Conservation (phyloP, 768 basidiomycete genomes). For the Amanita rubescens region DNA sequence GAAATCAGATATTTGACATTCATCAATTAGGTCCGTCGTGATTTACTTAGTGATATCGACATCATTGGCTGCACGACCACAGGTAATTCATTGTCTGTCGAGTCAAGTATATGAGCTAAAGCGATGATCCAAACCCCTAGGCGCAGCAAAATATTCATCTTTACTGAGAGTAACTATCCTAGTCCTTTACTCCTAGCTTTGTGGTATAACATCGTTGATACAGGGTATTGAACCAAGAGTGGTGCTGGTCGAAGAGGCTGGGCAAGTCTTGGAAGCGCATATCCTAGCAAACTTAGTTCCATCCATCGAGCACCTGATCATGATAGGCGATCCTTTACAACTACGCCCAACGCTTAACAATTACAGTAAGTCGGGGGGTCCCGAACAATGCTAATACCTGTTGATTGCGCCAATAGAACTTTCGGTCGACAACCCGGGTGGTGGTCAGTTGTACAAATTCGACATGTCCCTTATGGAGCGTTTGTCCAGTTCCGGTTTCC, state of each 20-base stretch:
- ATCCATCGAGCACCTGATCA: slow-evolving; percentile 64
- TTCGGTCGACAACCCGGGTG: slow-evolving; percentile 58
- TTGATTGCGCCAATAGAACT: slow-evolving; percentile 35
- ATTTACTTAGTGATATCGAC: slow-evolving; percentile 45
- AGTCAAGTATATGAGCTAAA: not conserved
- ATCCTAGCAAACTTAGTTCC: slow-evolving; percentile 56
- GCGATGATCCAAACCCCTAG: slow-evolving; percentile 22
- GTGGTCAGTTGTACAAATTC: slow-evolving; percentile 50
- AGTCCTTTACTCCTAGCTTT: not conserved
- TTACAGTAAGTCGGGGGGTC: slow-evolving; percentile 34
- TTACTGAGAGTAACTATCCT: slow-evolving; percentile 40
- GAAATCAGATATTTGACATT: not conserved
- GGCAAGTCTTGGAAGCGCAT: slow-evolving; percentile 77
- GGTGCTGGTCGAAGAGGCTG: slow-evolving; percentile 73
- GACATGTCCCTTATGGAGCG: slow-evolving; percentile 77
- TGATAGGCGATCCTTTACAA: slow-evolving; percentile 78
- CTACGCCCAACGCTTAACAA: slow-evolving; percentile 62
- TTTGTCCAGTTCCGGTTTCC: slow-evolving; percentile 44
- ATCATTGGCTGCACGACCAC: slow-evolving; percentile 76
- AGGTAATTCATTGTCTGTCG: slow-evolving; percentile 31
- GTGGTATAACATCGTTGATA: not conserved
- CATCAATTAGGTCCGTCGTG: slow-evolving; percentile 40
- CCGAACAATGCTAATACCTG: not conserved
- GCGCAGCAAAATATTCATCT: slow-evolving; percentile 59
- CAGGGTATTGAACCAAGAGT: slow-evolving; percentile 55